Base-by-base conservation (phyloP, 352 stramenopile species). In the Pythium apleroticum region DNA sequence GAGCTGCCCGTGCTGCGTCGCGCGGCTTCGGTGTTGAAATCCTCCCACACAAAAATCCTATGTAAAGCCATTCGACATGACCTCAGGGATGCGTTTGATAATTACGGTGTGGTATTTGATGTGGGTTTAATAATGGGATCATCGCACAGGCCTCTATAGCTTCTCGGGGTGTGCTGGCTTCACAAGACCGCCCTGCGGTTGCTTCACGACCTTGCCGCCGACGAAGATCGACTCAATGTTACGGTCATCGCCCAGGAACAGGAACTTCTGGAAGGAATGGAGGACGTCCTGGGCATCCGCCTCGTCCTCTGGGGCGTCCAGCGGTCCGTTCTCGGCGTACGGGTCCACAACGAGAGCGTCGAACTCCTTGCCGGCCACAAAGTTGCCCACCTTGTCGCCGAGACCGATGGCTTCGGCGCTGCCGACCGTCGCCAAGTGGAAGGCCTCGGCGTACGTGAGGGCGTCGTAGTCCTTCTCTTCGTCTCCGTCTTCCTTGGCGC, bases 221-320 rank as follows among this genome's bases (percentile, higher is more conserved):
- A 98, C 91, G 64, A 93, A 98, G 41, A 98, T 88, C 55, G 77
- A 63, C 46, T 79, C 69, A 45, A 97, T 93, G 72, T 97, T 97
- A 68, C 91, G 84, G 73, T 97, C 91, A 69, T 97, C 91, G 28
- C 90, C 91, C 1, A 96, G 66, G 57, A 95, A 96, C 12, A 97
- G 45, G 59, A 97, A 94, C 73, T 98, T 97, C 60, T 98, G 86
- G 66, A 98, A 97, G 24, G 71, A 75, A 46, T 86, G 77, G 49
- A 91, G 65, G 22, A 84, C 66, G 55, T 94, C 78, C 1, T 63
- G 64, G 19, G 69, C 66, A 31, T 93, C 78, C 10, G 58, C 48
- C 0, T 72, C 58, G 35, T 90, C 83, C n/a, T 75, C 56, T 3
- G 73, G 45, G 41, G 83, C 55, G 63, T 94, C 88, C 52, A 97